Base-by-base conservation (phyloP, 768 basidiomycete genomes). In the Psilocybe cyanescens region DNA sequence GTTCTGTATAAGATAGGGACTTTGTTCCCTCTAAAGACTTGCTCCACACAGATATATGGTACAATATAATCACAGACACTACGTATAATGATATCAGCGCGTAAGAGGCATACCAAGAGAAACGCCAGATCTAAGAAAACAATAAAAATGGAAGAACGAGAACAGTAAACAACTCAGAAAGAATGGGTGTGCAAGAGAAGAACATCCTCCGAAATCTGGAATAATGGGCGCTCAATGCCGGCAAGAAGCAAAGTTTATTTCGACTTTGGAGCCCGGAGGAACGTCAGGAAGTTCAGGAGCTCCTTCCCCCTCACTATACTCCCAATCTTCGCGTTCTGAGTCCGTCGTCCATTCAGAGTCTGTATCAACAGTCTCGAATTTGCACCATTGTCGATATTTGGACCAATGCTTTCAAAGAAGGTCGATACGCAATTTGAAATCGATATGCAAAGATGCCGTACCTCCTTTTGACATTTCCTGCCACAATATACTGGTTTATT, bases 311-410 rank as follows among this genome's bases (percentile, higher is more conserved):
- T 61, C 60, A 30, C 57, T 62, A 47, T 62, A 58, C 44, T 62
- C 61, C 61, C 56, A 58, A 31, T 58, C 51, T 49, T 62, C 61
- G 17, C 52, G 50, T 16, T 54, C 57, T 29, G 57, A 62, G 33
- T 62, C 61, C 4, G 55, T 57, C 19, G 61, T 55, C 61, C 61
- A 58, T 55, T 58, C 61, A 12, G 50, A 57, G 48, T 62, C 61
- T 49, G 44, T 48, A 7, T 58, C 61, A 5, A 48, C 61, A 4
- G 52, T 55, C 47, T 58, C 56, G 16, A 58, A 12, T 53, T 62
- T 62, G 30, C 61, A 62, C 57, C 57, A 62, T 30, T 14, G 29
- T 30, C 52, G 50, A 49, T 62, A 57, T 31, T 58, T 62, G 8
- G 61, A 33, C 61, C 61, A 62, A 49, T 62, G 55, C 61, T 62